Percentiles rank a stretch among this genome's conserved stretches.
Conservation (phyloP, 495 filamentous ascomycete species). For the Delitschia confertaspora region DNA sequence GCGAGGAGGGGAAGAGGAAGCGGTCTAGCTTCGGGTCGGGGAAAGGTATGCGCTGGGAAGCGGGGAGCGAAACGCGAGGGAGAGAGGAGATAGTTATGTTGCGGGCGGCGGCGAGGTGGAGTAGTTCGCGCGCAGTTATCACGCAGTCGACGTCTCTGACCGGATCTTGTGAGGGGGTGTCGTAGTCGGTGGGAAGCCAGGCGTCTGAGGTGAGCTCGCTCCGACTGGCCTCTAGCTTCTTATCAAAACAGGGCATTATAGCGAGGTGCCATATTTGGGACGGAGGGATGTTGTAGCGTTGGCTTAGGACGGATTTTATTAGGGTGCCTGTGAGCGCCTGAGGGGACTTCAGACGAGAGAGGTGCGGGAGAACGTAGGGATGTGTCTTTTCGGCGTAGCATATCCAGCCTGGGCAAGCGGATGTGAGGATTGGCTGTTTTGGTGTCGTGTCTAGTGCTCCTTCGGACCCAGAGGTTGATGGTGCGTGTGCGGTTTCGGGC, state of each 20-base stretch:
- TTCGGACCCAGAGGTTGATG: constrained; percentile 22
- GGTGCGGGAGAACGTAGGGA: constrained; percentile 80
- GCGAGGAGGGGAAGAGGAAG: constrained; percentile 55
- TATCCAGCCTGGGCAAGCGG: constrained; percentile 94
- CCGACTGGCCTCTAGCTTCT: constrained; percentile 92
- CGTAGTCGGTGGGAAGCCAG: constrained; percentile 49
- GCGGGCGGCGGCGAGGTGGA: constrained; percentile 75
- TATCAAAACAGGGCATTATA: constrained; percentile 98
- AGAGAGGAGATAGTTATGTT: constrained; percentile 63
- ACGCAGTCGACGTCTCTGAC: constrained; percentile 93
- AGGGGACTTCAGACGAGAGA: constrained; percentile 85
- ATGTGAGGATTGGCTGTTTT: constrained; percentile 71
- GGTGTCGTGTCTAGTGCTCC: constrained; percentile 34
- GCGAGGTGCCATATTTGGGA: constrained; percentile 87
- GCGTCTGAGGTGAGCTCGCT: constrained; percentile 77
- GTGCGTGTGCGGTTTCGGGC: constrained; percentile 9
- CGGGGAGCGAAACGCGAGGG: constrained; percentile 45
- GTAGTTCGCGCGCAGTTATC: constrained; percentile 85
- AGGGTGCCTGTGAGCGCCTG: constrained; percentile 86
- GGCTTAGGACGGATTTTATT: constrained; percentile 72
- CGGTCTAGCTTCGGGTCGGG: constrained; percentile 58
- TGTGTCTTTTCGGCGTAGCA: constrained; percentile 98
- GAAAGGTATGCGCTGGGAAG: constrained; percentile 41
- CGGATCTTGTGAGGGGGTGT: constrained; percentile 40
- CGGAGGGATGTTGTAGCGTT: constrained; percentile 57